Evolutionary conservation across 257 asterid species (phyloP).

Genomic region (Scutellaria minor): DNA sequence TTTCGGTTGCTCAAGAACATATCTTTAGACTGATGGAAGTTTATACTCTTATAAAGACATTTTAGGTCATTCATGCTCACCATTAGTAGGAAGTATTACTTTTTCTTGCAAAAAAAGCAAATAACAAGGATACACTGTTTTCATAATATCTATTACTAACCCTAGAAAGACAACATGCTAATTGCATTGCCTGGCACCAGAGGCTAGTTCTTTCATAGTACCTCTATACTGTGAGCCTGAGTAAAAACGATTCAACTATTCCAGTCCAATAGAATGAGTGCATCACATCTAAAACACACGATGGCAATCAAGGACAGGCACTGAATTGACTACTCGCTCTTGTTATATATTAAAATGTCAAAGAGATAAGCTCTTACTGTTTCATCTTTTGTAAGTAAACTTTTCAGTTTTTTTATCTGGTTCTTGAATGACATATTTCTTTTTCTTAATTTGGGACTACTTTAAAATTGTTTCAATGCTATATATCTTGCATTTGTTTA

Average conservation of each 20-base stretch:
- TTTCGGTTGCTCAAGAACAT: background rate
- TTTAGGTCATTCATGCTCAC: background rate
- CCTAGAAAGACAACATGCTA: background rate
- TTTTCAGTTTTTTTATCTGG: background rate
- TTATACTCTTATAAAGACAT: slow-evolving; percentile 2
- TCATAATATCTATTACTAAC: background rate
- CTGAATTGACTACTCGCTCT: background rate
- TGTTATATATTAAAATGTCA: background rate
- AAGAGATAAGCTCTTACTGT: background rate
- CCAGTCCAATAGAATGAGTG: background rate
- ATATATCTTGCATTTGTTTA: slow-evolving; percentile 6
- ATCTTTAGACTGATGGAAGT: background rate
- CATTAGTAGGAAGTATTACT: background rate
- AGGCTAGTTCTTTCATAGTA: background rate
- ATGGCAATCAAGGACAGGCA: background rate
- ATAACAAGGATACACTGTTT: background rate
- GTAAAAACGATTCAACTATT: background rate
- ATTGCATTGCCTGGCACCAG: background rate
- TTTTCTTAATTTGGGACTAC: background rate
- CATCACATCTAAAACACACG: background rate
- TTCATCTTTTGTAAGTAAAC: background rate
- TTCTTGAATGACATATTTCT: background rate
- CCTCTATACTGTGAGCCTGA: background rate
- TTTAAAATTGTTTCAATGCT: background rate
- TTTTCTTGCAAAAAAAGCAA: background rate